These are phyloP conservation scores for Moelleriella libera DNA, from an alignment of 2,329 filamentous ascomycete genomes.

Conservation along the genomic window DNA sequence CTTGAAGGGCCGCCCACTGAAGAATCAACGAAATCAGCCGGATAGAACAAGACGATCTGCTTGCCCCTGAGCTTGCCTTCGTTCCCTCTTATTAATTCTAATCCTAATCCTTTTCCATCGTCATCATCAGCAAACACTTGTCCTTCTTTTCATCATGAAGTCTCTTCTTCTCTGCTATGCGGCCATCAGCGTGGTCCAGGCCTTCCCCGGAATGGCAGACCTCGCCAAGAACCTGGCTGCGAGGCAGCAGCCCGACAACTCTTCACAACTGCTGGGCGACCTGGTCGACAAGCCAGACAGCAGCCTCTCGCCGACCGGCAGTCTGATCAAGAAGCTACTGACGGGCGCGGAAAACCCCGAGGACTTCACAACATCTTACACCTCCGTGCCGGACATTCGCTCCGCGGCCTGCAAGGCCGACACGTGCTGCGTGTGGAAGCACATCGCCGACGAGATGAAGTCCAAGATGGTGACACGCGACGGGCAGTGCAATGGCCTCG, in stretches of 20 bases:
- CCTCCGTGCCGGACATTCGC: slow-evolving; percentile 1
- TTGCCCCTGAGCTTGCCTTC: too few relatives aligned
- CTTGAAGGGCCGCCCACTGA: too few relatives aligned
- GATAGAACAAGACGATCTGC: background rate
- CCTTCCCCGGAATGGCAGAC: slow-evolving; percentile 3
- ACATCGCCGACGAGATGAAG: slow-evolving; percentile 21
- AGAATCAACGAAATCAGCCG: background rate
- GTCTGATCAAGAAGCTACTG: slow-evolving; percentile 18
- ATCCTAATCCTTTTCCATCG: background rate
- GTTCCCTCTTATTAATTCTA: too few relatives aligned
- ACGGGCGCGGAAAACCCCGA: slow-evolving; percentile 6
- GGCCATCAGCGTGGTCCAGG: slow-evolving; percentile 5
- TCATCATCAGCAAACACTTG: background rate
- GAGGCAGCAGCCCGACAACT: background rate
- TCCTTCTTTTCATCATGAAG: background rate
- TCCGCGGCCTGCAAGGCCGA: slow-evolving; percentile 13
- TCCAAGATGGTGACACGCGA: slow-evolving; percentile 16
- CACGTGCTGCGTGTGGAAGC: slow-evolving; percentile 26
- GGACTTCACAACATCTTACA: background rate
- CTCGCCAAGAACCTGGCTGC: slow-evolving; percentile 1
- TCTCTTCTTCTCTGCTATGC: background rate
- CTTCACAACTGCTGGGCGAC: slow-evolving; percentile 18
- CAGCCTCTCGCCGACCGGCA: slow-evolving; percentile 15
- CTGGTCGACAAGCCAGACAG: slow-evolving; percentile 13
- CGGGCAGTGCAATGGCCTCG: slow-evolving; percentile 23